A percentile compares a stretch with the other conserved stretches of the same genome.
Conservation (phyloP, 2,329 filamentous ascomycete genomes). For the Phyllosticta capitalensis region DNA sequence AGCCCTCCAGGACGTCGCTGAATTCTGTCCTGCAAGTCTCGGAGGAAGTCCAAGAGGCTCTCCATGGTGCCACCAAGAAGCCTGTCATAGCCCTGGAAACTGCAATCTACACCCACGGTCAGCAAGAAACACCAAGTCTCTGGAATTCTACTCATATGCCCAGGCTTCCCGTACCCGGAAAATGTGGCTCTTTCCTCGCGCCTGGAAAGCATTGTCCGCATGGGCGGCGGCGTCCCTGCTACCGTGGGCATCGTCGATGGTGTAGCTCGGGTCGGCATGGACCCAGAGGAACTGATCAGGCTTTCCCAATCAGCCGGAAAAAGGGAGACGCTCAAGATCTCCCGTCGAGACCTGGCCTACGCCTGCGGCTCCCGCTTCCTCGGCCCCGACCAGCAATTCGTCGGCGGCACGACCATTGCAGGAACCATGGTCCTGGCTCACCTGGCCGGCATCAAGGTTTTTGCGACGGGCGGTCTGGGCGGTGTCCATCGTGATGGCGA, state of each 20-base stretch:
- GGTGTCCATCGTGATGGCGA: conserved; percentile 89
- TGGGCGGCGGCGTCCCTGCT: conserved; percentile 69
- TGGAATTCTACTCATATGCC: neutral
- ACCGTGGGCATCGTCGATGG: conserved; percentile 85
- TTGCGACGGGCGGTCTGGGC: conserved; percentile 89
- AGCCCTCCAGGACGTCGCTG: conserved; percentile 19
- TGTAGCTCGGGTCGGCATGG: conserved; percentile 69
- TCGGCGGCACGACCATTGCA: conserved; percentile 88
- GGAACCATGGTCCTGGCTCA: conserved; percentile 87
- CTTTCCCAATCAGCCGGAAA: conserved; percentile 58
- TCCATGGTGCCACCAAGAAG: conserved; percentile 50
- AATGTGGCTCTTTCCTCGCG: conserved; percentile 67
- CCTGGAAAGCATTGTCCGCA: conserved; percentile 72
- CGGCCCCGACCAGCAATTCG: conserved; percentile 36
- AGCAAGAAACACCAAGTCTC: neutral
- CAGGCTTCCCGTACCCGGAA: conserved; percentile 61
- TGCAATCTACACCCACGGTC: conserved; percentile 93
- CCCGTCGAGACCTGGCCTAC: conserved; percentile 76
- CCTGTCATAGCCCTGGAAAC: conserved; percentile 91
- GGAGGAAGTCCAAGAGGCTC: conserved; percentile 71
- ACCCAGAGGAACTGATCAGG: conserved; percentile 58
- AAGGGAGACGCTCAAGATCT: conserved; percentile 67
- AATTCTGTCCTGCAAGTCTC: conserved; percentile 59
- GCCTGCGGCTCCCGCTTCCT: conserved; percentile 52
- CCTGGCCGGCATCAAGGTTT: conserved; percentile 79